Evolutionary conservation across 2,329 filamentous ascomycete species (phyloP).

Genomic region (Didymella pinodella): DNA sequence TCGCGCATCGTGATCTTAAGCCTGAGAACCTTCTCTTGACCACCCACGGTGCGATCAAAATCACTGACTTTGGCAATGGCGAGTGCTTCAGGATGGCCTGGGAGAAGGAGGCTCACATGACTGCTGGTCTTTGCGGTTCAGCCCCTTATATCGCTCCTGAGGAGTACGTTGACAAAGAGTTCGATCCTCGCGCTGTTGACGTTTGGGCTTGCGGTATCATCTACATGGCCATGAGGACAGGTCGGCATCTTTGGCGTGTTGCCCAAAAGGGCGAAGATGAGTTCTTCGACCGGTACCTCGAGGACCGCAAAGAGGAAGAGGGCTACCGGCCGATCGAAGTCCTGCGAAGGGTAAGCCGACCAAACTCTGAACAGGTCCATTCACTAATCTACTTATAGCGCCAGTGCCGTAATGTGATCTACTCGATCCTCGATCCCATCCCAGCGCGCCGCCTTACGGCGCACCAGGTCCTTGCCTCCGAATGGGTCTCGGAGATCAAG

Average conservation of each 20-base stretch:
- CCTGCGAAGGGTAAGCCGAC: slow-evolving; percentile 80
- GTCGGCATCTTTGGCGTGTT: slow-evolving; percentile 94
- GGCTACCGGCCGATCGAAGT: slow-evolving; percentile 97
- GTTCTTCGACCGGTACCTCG: slow-evolving; percentile 93
- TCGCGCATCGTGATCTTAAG: slow-evolving; percentile 95
- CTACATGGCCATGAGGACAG: slow-evolving; percentile 99
- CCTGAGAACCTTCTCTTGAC: slow-evolving; percentile 96
- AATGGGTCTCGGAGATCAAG: slow-evolving; percentile 98
- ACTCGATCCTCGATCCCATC: slow-evolving; percentile 96
- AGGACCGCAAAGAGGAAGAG: slow-evolving; percentile 91
- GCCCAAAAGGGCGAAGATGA: slow-evolving; percentile 97
- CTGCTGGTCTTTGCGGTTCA: slow-evolving; percentile 92
- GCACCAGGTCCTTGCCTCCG: slow-evolving; percentile 95
- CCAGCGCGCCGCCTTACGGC: slow-evolving; percentile 91
- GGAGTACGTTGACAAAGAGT: slow-evolving; percentile 94
- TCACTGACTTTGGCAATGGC: slow-evolving; percentile 98
- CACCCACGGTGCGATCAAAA: slow-evolving; percentile 90
- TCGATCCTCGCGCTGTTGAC: slow-evolving; percentile 96
- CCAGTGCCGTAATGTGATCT: slow-evolving; percentile 97
- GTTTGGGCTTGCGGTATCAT: slow-evolving; percentile 99
- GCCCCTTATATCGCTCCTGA: slow-evolving; percentile 98
- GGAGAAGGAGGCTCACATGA: slow-evolving; percentile 99
- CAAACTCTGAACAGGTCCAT: neutral
- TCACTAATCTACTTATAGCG: slow-evolving; percentile 65
- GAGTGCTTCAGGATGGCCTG: slow-evolving; percentile 99